Conservation (phyloP, 1,284 basidiomycete species). For the Anthracocystis panici-leucophaei region DNA sequence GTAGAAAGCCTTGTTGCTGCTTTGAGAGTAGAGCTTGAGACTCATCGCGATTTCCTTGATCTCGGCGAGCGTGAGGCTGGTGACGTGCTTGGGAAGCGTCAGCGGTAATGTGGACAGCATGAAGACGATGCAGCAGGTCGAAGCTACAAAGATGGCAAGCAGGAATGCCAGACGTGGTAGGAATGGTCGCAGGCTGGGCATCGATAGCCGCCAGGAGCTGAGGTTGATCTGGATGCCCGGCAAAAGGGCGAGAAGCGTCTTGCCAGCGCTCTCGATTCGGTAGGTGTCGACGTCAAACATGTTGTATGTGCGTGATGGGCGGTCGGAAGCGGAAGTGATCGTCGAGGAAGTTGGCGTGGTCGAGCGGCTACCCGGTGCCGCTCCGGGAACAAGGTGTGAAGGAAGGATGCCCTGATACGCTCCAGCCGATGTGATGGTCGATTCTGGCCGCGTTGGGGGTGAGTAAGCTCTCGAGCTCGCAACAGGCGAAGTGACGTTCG, state of each 20-base stretch:
- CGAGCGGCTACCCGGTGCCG: constrained; percentile 27
- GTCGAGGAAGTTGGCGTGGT: constrained; percentile 39
- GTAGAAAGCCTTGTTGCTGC: constrained; percentile 42
- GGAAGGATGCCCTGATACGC: constrained; percentile 41
- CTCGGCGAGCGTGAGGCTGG: constrained; percentile 64
- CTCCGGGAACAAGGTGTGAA: constrained; percentile 35
- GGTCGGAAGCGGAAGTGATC: constrained; percentile 20
- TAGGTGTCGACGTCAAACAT: constrained; percentile 41
- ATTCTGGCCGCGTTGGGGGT: constrained; percentile 41
- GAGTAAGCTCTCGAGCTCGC: constrained; percentile 45
- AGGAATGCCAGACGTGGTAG: constrained; percentile 57
- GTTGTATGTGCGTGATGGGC: constrained; percentile 22
- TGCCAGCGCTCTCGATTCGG: constrained; percentile 29
- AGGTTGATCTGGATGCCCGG: constrained; percentile 48
- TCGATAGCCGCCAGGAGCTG: constrained; percentile 39
- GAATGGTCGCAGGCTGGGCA: constrained; percentile 56
- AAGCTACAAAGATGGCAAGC: constrained; percentile 54
- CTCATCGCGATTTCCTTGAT: constrained; percentile 62
- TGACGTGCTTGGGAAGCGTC: constrained; percentile 61
- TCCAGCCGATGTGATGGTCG: constrained; percentile 27
- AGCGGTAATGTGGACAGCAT: constrained; percentile 65
- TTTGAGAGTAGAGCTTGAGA: constrained; percentile 59
- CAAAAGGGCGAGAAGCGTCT: constrained; percentile 23
- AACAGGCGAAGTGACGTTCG: constrained; percentile 41
- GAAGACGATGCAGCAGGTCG: constrained; percentile 59